These are phyloP conservation scores for Nicotiana knightiana DNA, from an alignment of 257 asterid species.

Conservation along the genomic window DNA sequence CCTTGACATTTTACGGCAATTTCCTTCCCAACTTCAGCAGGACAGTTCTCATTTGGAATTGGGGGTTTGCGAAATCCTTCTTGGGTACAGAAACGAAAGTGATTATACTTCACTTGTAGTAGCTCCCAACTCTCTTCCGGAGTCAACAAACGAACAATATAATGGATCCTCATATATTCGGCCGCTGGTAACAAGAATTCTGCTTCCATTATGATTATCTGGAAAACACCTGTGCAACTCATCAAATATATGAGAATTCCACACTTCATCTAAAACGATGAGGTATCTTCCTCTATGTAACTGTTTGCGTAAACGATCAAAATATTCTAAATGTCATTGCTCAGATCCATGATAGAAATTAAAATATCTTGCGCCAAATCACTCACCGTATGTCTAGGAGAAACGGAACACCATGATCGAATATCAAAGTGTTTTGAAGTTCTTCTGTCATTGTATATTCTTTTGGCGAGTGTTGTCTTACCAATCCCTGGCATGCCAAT, in stretches of 20 bases:
- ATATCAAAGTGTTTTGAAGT: slow-evolving; percentile 8
- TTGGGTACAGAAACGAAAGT: background rate
- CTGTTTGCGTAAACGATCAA: background rate
- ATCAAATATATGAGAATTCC: slow-evolving; percentile 14
- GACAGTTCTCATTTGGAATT: background rate
- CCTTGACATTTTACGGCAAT: slow-evolving; percentile 27
- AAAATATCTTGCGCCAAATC: slow-evolving; percentile 5
- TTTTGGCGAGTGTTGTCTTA: slow-evolving; percentile 31
- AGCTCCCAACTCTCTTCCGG: slow-evolving; percentile 19
- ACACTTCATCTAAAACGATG: slow-evolving; percentile 33
- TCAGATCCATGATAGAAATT: background rate
- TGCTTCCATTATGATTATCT: slow-evolving; percentile 14
- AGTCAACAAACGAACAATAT: background rate
- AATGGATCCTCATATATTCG: background rate
- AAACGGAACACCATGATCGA: slow-evolving; percentile 20
- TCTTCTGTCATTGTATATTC: slow-evolving; percentile 6
- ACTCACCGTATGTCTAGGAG: background rate
- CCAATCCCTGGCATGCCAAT: slow-evolving; percentile 27
- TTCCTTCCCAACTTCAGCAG: background rate
- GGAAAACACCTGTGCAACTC: slow-evolving; percentile 9
- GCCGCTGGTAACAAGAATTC: slow-evolving; percentile 28
- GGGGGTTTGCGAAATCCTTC: background rate
- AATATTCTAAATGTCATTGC: background rate
- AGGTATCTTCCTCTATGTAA: slow-evolving; percentile 23
- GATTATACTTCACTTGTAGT: background rate